Base-by-base conservation (phyloP, 148 eudicot genomes). In the Gaultheria prostrata region DNA sequence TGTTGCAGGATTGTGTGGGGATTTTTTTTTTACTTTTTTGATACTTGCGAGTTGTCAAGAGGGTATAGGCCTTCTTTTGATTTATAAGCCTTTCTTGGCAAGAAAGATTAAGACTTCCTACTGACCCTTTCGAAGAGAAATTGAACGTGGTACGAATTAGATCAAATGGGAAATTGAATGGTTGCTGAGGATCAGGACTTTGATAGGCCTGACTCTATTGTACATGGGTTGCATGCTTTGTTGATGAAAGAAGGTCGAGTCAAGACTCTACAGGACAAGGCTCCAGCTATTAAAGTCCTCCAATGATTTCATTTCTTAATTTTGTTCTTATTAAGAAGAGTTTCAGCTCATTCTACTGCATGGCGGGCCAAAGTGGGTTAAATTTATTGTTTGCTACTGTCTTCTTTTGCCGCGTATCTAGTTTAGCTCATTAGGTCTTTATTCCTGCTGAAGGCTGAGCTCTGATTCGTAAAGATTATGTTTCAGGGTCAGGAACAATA, bases 401-500 rank as follows among this genome's bases (percentile, higher is more conserved):
- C 61, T 24, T 24, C 1, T n/a, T 77, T 45, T 17, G 51, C 57
- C 82, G n/a, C 1, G 32, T 80, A 14, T 14, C 39, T n/a, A 8
- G 11, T 63, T 63, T 51, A 77, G 33, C 76, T 50, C 45, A 61
- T 46, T 24, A 15, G 12, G 9, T 28, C 59, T 83, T 32, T 24
- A n/a, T 59, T 80, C 21, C n/a, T 39, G 43, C 32, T 28, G 65
- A 71, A 3, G 53, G 18, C 48, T 70, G 73, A 43, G 80, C 61
- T 81, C 46, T 85, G 75, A 81, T 69, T 21, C 33, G n/a, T 72
- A 57, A 65, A 15, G 75, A 79, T 76, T 24, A 76, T 86, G 30
- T 86, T 86, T 56, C 91, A 94, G 99, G 98, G 95, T 90, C 86
- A 90, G 98, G 83, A 91, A 89, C 82, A 84, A 80, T 77, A 89